These are phyloP conservation scores for Fusarium zealandicum DNA, from an alignment of 2,329 filamentous ascomycete species.

Conservation along the genomic window DNA sequence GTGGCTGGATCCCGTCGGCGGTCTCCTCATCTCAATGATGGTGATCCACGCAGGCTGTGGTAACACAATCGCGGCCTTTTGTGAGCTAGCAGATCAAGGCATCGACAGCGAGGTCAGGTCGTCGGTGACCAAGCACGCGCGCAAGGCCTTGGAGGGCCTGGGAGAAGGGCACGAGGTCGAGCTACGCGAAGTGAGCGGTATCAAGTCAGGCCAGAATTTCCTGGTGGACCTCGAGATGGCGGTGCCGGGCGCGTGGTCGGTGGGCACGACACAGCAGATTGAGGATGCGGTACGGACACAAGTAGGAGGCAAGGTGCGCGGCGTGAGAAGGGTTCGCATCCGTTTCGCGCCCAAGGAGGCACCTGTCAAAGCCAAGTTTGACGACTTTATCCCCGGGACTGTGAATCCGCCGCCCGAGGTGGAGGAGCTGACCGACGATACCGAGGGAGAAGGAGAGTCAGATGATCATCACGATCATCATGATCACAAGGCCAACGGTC, in stretches of 20 bases:
- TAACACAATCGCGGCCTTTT: slow-evolving; percentile 82
- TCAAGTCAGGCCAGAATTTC: slow-evolving; percentile 97
- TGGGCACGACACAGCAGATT: slow-evolving; percentile 72
- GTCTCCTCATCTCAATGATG: slow-evolving; percentile 89
- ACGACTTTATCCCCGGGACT: slow-evolving; percentile 79
- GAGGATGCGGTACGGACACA: slow-evolving; percentile 77
- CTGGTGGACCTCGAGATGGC: slow-evolving; percentile 88
- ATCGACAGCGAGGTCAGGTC: slow-evolving; percentile 85
- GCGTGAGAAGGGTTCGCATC: slow-evolving; percentile 82
- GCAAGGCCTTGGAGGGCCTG: slow-evolving; percentile 64
- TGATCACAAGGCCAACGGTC: slow-evolving; percentile 42
- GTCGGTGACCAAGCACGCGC: slow-evolving; percentile 71
- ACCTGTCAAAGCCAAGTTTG: slow-evolving; percentile 64
- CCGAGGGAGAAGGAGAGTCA: slow-evolving; percentile 36
- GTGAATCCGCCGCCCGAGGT: slow-evolving; percentile 70
- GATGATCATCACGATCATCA: slow-evolving; percentile 51
- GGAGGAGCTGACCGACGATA: slow-evolving; percentile 50
- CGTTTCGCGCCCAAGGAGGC: slow-evolving; percentile 79
- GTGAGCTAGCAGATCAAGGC: slow-evolving; percentile 89
- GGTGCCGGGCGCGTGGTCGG: slow-evolving; percentile 77
- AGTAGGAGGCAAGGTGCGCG: slow-evolving; percentile 79
- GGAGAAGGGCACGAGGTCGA: slow-evolving; percentile 66
- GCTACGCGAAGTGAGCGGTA: slow-evolving; percentile 80
- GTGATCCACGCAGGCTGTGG: slow-evolving; percentile 88
- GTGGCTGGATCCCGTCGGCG: slow-evolving; percentile 94